Evolutionary conservation across 306 rosid genomes (phyloP).

Genomic region (Citrullus amarus): DNA sequence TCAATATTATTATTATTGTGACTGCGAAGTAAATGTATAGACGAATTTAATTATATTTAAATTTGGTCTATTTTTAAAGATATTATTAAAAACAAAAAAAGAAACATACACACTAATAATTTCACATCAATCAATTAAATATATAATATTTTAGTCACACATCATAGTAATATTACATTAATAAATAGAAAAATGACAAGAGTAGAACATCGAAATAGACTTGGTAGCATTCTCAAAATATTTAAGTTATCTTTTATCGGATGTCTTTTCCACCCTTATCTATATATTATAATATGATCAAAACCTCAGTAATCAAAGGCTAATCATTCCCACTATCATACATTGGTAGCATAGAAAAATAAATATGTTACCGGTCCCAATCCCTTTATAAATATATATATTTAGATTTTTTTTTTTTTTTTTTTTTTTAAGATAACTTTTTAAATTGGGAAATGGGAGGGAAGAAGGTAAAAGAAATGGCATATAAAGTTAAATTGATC

Average conservation of each 20-base stretch:
- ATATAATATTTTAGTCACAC: neutral
- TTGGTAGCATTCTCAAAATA: neutral
- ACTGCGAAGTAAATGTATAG: neutral
- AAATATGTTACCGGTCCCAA: neutral
- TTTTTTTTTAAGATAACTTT: neutral
- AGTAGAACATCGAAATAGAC: neutral
- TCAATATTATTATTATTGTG: neutral
- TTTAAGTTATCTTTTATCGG: neutral
- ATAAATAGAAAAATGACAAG: neutral
- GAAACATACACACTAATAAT: neutral
- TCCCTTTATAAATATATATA: neutral
- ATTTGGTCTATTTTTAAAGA: neutral
- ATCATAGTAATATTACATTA: neutral
- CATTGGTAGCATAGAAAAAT: neutral
- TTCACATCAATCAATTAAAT: neutral
- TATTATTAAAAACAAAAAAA: neutral
- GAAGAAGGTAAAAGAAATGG: neutral
- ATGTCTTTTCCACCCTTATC: neutral
- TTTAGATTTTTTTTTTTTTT: neutral
- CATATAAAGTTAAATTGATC: neutral
- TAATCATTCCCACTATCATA: neutral
- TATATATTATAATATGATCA: neutral
- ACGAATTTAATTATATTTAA: neutral
- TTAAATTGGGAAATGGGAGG: neutral
- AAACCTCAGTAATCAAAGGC: neutral